Evolutionary conservation across 306 rosid genomes (phyloP).

Genomic region (Corylus heterophylla): DNA sequence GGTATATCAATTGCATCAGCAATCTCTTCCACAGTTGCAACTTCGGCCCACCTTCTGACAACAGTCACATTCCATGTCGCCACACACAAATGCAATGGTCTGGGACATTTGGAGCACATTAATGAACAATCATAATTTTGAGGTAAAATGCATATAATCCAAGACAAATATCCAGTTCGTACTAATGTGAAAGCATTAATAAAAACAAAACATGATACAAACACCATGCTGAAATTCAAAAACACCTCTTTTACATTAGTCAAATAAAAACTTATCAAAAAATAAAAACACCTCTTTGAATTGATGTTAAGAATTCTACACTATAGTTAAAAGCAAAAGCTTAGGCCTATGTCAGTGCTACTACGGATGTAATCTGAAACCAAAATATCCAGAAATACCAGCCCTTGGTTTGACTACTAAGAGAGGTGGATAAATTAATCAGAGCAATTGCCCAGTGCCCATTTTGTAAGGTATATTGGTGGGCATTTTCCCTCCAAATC

Average conservation of each 20-base stretch:
- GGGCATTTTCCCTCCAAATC: not conserved
- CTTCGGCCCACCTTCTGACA: conserved; percentile 92
- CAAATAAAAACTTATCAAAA: too few species aligned
- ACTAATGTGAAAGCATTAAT: not conserved
- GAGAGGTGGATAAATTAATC: not conserved
- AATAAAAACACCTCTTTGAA: not conserved
- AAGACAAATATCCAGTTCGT: not conserved
- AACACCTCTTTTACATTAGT: not conserved
- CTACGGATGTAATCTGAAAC: not conserved
- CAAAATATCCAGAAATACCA: not conserved
- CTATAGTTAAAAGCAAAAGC: not conserved
- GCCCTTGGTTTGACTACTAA: not conserved
- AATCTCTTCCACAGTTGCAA: conserved; percentile 82
- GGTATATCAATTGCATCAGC: conserved; percentile 80
- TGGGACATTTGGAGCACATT: conserved; percentile 44
- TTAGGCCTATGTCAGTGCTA: not conserved
- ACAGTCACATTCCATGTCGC: conserved; percentile 92
- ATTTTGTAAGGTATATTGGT: not conserved
- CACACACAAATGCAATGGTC: conserved; percentile 96
- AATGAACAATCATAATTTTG: conserved; percentile 15
- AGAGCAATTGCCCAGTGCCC: not conserved
- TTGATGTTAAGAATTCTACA: not conserved
- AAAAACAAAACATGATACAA: not conserved
- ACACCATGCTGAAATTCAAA: not conserved
- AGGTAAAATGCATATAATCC: conserved; percentile 3